Percentiles rank a stretch among this genome's conserved stretches.
Evolutionary conservation across 2,329 filamentous ascomycete species (phyloP).

Genomic region (Fusarium verrucosum): DNA sequence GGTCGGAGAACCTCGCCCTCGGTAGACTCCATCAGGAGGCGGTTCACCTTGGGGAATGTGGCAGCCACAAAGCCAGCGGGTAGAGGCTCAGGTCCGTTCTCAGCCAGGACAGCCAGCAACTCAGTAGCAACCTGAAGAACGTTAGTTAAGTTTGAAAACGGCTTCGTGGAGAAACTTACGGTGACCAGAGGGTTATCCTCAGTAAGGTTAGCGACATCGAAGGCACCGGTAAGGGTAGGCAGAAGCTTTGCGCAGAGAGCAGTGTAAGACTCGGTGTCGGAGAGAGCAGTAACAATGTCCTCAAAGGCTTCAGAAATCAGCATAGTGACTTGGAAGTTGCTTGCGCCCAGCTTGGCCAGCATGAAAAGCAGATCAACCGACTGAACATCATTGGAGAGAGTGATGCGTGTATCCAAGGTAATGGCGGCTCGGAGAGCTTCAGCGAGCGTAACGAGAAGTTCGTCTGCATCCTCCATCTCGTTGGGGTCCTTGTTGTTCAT

Average conservation of each 20-base stretch:
- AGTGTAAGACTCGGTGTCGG: constrained; percentile 75
- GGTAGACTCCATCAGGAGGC: constrained; percentile 81
- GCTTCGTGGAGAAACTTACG: constrained; percentile 51
- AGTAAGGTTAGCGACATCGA: constrained; percentile 87
- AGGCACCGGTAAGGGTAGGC: constrained; percentile 86
- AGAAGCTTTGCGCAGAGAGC: constrained; percentile 85
- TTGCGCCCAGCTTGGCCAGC: constrained; percentile 86
- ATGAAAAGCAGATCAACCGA: constrained; percentile 87
- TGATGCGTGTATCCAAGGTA: constrained; percentile 77
- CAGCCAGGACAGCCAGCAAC: constrained; percentile 80
- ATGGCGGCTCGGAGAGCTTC: constrained; percentile 88
- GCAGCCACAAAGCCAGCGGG: constrained; percentile 86
- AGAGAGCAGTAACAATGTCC: constrained; percentile 77
- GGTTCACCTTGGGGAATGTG: constrained; percentile 86
- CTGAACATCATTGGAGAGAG: constrained; percentile 74
- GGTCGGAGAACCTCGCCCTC: constrained; percentile 90
- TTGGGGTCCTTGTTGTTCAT: constrained; percentile 81
- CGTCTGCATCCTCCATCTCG: constrained; percentile 88
- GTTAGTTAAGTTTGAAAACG: constrained; percentile 30
- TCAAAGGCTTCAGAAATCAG: constrained; percentile 92
- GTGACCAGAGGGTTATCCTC: constrained; percentile 86
- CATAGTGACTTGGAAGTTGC: constrained; percentile 90
- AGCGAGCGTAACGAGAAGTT: constrained; percentile 88
- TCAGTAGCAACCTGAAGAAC: constrained; percentile 76
- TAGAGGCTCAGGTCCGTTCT: constrained; percentile 85